A percentile compares a stretch with the other conserved stretches of the same genome.
Conservation (phyloP, 1,284 basidiomycete species). For the Entoloma clypeatum region DNA sequence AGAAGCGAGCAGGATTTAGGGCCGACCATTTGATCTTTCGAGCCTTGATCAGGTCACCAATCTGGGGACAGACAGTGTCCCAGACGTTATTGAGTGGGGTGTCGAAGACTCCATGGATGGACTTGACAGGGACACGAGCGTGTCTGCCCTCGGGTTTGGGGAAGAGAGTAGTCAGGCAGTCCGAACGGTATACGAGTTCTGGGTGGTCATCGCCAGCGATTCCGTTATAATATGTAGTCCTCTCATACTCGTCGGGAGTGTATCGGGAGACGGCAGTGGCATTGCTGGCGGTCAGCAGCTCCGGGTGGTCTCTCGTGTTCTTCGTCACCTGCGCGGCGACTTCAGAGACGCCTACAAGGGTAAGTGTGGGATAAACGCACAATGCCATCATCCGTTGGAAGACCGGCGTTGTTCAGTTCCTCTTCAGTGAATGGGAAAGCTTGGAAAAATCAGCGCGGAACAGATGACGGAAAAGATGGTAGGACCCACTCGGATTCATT, state of each 20-base stretch:
- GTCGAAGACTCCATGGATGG: conserved; percentile 34
- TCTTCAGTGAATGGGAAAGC: too few relatives aligned
- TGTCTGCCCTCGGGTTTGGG: conserved; percentile 31
- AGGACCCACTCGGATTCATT: too few relatives aligned
- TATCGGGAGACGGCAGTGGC: conserved; percentile 15
- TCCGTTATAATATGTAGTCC: conserved; percentile 34
- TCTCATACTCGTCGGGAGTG: conserved; percentile 27
- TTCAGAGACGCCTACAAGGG: conserved; percentile 23
- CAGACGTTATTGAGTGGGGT: conserved; percentile 39
- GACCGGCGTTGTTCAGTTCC: conserved; percentile 8
- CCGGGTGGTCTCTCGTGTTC: conserved; percentile 23
- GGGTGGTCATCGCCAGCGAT: conserved; percentile 35
- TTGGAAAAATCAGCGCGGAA: too few relatives aligned
- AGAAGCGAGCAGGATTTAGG: conserved; percentile 38
- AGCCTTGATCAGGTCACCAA: conserved; percentile 32
- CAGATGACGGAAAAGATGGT: too few relatives aligned
- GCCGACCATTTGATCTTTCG: conserved; percentile 27
- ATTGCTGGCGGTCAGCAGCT: conserved; percentile 23
- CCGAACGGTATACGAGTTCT: conserved; percentile 39
- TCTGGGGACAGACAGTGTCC: conserved; percentile 36
- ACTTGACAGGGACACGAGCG: conserved; percentile 32
- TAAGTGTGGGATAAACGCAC: conserved; percentile 18
- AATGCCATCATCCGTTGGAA: conserved; percentile 7
- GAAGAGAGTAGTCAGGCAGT: conserved; percentile 31
- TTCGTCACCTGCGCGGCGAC: conserved; percentile 16